Evolutionary conservation across 306 rosid species (phyloP).

Genomic region (Cucurbita ficifolia): DNA sequence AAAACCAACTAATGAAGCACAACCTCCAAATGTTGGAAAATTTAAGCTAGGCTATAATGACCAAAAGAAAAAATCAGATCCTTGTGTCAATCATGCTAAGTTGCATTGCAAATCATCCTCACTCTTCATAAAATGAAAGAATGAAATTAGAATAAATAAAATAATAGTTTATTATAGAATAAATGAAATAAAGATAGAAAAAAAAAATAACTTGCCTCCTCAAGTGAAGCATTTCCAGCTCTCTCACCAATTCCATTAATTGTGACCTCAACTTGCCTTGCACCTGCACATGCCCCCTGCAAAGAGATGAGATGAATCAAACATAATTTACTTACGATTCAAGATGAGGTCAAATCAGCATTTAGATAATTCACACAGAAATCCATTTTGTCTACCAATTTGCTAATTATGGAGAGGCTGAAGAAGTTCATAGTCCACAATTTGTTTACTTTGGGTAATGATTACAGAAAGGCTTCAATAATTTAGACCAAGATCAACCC

Average conservation of each 20-base stretch:
- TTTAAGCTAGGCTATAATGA: too few species aligned
- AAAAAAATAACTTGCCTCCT: slow-evolving; percentile 46
- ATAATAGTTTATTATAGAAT: neutral
- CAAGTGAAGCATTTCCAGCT: slow-evolving; percentile 97
- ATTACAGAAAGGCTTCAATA: neutral
- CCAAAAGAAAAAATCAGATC: too few species aligned
- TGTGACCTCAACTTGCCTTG: slow-evolving; percentile 94
- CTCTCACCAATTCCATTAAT: slow-evolving; percentile 98
- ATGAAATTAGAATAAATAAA: neutral
- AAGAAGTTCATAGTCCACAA: neutral
- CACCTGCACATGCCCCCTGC: slow-evolving; percentile 94
- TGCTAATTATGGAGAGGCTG: neutral
- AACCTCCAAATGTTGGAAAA: too few species aligned
- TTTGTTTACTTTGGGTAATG: neutral
- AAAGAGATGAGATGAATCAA: slow-evolving; percentile 10
- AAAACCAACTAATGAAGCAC: too few species aligned
- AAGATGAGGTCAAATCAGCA: neutral
- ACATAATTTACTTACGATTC: neutral
- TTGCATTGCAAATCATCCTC: neutral
- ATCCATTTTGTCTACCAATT: neutral
- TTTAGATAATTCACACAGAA: neutral
- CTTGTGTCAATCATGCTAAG: neutral
- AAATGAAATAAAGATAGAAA: neutral
- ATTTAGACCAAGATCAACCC: neutral
- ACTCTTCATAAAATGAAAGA: neutral